Evolutionary conservation across 2,329 filamentous ascomycete genomes (phyloP).

Genomic region (Clonostachys rosea): DNA sequence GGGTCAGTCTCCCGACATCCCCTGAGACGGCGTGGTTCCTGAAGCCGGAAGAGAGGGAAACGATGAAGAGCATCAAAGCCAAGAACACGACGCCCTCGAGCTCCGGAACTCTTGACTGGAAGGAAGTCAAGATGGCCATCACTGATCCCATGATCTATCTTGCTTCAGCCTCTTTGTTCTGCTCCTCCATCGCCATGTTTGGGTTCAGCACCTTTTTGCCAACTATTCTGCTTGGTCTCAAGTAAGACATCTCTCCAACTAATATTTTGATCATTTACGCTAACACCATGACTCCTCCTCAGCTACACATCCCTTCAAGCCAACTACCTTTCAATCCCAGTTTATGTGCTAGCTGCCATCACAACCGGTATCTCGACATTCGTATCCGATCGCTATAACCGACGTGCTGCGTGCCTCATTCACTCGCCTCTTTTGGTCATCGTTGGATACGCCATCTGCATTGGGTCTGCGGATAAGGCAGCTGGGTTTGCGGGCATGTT

Average conservation of each 20-base stretch:
- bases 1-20: slow-evolving; percentile 37
- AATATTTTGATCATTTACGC: not conserved
- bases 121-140: slow-evolving; percentile 18
- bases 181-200: slow-evolving; percentile 20
- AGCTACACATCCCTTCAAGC: slow-evolving; percentile 8
- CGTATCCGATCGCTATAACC: slow-evolving; percentile 20
- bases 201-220: slow-evolving; percentile 23
- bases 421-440: slow-evolving; percentile 17
- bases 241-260: not conserved
- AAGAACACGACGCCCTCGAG: slow-evolving; percentile 16
- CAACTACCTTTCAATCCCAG: slow-evolving; percentile 27
- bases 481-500: slow-evolving; percentile 27
- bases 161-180: slow-evolving; percentile 20
- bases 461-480: slow-evolving; percentile 15
- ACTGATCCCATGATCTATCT: slow-evolving; percentile 21
- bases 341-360: slow-evolving; percentile 20
- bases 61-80: slow-evolving; percentile 13
- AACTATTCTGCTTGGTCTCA: not conserved
- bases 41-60: slow-evolving; percentile 25
- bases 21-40: slow-evolving; percentile 34
- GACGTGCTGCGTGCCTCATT: slow-evolving; percentile 20
- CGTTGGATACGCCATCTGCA: slow-evolving; percentile 22
- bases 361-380: slow-evolving; percentile 13
- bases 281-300: not conserved
- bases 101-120: slow-evolving; percentile 17